Conservation (phyloP, 768 basidiomycete species). For the Tremella fuciformis region DNA sequence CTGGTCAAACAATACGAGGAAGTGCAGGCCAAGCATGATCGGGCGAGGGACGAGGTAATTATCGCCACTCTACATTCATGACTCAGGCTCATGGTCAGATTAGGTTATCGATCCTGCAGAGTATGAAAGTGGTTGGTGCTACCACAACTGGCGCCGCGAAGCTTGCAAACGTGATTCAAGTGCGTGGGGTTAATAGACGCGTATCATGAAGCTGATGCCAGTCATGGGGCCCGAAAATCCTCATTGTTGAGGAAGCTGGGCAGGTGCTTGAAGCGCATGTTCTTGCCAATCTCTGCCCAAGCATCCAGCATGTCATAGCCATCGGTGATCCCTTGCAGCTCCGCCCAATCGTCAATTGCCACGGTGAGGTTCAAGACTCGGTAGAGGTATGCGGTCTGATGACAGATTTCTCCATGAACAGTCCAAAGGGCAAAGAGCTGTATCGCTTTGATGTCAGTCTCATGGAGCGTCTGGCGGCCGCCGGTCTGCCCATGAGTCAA, state of each 20-base stretch:
- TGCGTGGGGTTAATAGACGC: slow-evolving; percentile 33
- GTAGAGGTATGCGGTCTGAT: slow-evolving; percentile 63
- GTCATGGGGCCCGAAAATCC: slow-evolving; percentile 12
- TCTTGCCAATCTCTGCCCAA: slow-evolving; percentile 51
- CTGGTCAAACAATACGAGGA: slow-evolving; percentile 54
- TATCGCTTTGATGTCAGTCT: slow-evolving; percentile 70
- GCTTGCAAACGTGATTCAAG: slow-evolving; percentile 61
- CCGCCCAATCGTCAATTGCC: slow-evolving; percentile 52
- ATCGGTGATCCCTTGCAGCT: slow-evolving; percentile 80
- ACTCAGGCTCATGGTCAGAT: slow-evolving; percentile 52
- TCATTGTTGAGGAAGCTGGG: slow-evolving; percentile 71
- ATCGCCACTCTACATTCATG: background rate
- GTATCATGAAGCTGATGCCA: background rate
- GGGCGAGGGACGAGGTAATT: slow-evolving; percentile 61
- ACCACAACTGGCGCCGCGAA: slow-evolving; percentile 74
- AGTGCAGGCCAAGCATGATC: slow-evolving; percentile 42
- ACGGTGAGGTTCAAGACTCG: slow-evolving; percentile 59
- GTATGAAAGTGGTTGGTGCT: slow-evolving; percentile 67
- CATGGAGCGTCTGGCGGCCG: slow-evolving; percentile 67
- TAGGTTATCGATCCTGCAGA: slow-evolving; percentile 59
- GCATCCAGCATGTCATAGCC: slow-evolving; percentile 67
- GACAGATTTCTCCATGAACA: slow-evolving; percentile 70
- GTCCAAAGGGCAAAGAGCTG: slow-evolving; percentile 58
- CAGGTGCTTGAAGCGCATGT: slow-evolving; percentile 79
- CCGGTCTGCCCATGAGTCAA: slow-evolving; percentile 64